A percentile compares a stretch with the other conserved stretches of the same genome.
Evolutionary conservation across 768 basidiomycete species (phyloP).

Genomic region (Plicaturopsis crispa): DNA sequence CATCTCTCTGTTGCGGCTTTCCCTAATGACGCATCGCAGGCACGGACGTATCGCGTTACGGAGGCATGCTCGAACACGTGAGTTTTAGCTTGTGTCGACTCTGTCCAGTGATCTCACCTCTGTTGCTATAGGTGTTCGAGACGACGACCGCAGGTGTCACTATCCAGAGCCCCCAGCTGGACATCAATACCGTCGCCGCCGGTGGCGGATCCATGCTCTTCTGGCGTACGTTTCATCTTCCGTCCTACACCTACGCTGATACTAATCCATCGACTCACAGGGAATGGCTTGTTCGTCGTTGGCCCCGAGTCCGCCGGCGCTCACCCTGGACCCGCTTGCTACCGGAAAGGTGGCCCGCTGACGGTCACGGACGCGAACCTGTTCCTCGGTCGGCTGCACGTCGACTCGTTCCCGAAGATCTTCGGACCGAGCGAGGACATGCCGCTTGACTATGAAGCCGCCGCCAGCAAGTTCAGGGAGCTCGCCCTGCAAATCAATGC

Average conservation of each 20-base stretch:
- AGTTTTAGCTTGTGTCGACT: too few species aligned
- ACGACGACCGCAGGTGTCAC: constrained; percentile 35
- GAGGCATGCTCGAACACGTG: constrained; percentile 32
- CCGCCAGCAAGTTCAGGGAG: too few species aligned
- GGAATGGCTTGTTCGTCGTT: constrained; percentile 6
- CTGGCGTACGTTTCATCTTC: constrained; percentile 33
- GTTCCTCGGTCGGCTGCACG: constrained; percentile 21
- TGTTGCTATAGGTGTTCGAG: too few species aligned
- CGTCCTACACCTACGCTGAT: constrained; percentile 27
- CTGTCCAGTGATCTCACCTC: too few species aligned
- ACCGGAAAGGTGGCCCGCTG: constrained; percentile 18
- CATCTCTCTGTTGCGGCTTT: too few species aligned
- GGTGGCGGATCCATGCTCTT: constrained; percentile 34
- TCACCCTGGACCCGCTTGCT: constrained; percentile 22
- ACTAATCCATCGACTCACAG: background rate
- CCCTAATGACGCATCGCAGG: constrained; percentile 31
- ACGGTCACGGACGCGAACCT: constrained; percentile 24
- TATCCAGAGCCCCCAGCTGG: constrained; percentile 31
- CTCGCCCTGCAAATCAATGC: too few species aligned
- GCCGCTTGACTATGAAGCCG: constrained; percentile 31
- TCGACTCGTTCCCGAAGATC: constrained; percentile 38
- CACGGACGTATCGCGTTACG: constrained; percentile 37
- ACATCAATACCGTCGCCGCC: constrained; percentile 36
- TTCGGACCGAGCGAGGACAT: constrained; percentile 34
- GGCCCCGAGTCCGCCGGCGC: constrained; percentile 23